These are phyloP conservation scores for Pythium plurisporium DNA, from an alignment of 352 stramenopile genomes.

Conservation along the genomic window DNA sequence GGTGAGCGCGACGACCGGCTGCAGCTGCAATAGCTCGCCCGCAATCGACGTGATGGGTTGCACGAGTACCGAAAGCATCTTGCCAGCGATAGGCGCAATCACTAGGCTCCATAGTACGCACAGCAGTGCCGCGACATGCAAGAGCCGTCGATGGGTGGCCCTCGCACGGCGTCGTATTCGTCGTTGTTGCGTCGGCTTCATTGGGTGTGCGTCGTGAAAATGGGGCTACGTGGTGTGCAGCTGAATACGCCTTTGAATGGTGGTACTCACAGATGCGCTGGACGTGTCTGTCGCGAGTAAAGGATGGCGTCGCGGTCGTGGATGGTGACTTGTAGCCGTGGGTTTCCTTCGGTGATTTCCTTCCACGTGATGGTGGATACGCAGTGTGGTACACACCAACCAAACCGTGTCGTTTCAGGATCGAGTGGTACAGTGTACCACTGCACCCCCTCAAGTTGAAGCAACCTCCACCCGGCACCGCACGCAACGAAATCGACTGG, in stretches of 20 bases:
- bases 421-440: slow-evolving; percentile 22
- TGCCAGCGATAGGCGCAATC: slow-evolving; percentile 8
- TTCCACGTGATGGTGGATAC: slow-evolving; percentile 5
- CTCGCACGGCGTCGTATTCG: too few relatives aligned
- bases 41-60: slow-evolving; percentile 61
- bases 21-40: slow-evolving; percentile 52
- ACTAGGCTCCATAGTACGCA: not conserved
- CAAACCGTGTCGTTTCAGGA: slow-evolving; percentile 17
- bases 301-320: too few relatives aligned
- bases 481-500: not conserved
- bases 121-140: too few relatives aligned
- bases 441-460: slow-evolving; percentile 5
- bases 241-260: too few relatives aligned
- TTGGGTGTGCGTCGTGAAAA: too few relatives aligned
- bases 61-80: slow-evolving; percentile 55
- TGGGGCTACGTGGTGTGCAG: too few relatives aligned
- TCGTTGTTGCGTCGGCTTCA: too few relatives aligned
- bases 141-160: too few relatives aligned
- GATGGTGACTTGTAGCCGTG: too few relatives aligned
- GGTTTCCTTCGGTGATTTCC: not conserved
- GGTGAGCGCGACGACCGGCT: slow-evolving; percentile 65
- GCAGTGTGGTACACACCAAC: slow-evolving; percentile 18
- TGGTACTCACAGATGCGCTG: too few relatives aligned
- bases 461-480: too few relatives aligned
- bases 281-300: too few relatives aligned